Conservation (phyloP, 192 early-diverging fungal species). For the Umbelopsis isabellina region DNA sequence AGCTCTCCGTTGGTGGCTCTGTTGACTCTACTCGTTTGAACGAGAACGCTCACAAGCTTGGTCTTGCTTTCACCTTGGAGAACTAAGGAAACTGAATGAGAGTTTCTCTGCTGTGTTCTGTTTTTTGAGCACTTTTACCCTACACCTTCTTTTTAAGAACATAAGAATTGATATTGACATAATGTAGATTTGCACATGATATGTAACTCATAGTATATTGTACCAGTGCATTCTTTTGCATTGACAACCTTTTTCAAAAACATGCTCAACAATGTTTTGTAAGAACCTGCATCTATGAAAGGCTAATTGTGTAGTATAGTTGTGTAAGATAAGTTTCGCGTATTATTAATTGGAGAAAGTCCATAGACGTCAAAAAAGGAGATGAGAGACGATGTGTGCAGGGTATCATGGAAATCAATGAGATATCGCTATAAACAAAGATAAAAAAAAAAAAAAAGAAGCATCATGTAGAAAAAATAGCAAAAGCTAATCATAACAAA, state of each 20-base stretch:
- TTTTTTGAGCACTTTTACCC: background rate
- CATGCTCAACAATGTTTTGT: too few relatives aligned
- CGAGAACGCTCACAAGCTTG: conserved; percentile 96
- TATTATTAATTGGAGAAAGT: background rate
- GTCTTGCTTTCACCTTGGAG: conserved; percentile 88
- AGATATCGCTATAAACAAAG: background rate
- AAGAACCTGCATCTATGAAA: too few relatives aligned
- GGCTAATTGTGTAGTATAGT: too few relatives aligned
- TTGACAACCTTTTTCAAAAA: too few relatives aligned
- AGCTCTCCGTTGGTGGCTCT: conserved; percentile 88
- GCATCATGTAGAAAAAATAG: background rate
- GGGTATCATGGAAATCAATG: background rate
- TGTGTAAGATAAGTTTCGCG: too few relatives aligned
- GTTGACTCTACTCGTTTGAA: conserved; percentile 93
- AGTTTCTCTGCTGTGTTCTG: background rate
- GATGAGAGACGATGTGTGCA: background rate
- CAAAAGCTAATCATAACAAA: background rate
- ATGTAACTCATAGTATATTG: too few relatives aligned
- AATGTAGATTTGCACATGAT: too few relatives aligned
- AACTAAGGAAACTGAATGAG: conserved; percentile 58
- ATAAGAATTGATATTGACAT: too few relatives aligned
- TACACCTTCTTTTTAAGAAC: too few relatives aligned
- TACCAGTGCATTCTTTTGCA: too few relatives aligned
- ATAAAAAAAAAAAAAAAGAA: background rate
- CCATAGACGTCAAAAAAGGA: background rate